A percentile compares a stretch with the other conserved stretches of the same genome.
Conservation (phyloP, 768 basidiomycete genomes). For the Tricholoma sp. region DNA sequence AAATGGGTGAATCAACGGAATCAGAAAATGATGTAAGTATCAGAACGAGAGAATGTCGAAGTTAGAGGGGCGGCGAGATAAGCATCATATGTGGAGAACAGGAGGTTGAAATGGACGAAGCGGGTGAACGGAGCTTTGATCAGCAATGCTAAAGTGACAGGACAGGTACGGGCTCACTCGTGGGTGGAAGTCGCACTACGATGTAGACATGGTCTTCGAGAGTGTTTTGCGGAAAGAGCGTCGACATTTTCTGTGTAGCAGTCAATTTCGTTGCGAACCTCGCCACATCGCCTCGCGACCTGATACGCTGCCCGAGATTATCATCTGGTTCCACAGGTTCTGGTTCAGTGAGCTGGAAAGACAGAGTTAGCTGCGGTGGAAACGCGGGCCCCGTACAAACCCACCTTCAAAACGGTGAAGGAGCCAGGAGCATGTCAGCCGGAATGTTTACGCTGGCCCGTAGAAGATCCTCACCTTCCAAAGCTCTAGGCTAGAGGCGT, state of each 20-base stretch:
- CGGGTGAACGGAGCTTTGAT: slow-evolving; percentile 2
- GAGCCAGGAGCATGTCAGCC: neutral
- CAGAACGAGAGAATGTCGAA: neutral
- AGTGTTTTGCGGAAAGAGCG: neutral
- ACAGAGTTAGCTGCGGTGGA: neutral
- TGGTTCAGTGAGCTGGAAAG: neutral
- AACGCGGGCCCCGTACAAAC: neutral
- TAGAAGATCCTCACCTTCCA: slow-evolving; percentile 3
- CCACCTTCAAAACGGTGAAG: neutral
- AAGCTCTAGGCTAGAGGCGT: neutral
- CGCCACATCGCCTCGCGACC: neutral
- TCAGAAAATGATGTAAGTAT: neutral
- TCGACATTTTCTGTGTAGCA: neutral
- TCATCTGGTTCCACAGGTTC: too few species aligned
- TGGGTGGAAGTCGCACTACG: too few species aligned
- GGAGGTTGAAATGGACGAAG: neutral
- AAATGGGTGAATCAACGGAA: neutral
- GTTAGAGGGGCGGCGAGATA: neutral
- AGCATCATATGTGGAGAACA: neutral
- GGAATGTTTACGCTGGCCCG: slow-evolving; percentile 1
- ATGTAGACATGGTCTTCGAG: neutral
- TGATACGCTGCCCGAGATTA: neutral
- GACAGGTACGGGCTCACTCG: neutral
- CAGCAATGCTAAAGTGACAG: slow-evolving; percentile 1
- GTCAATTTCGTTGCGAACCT: neutral